Percentiles rank a stretch among this genome's conserved stretches.
Evolutionary conservation across 441 rosid genomes (phyloP).

Genomic region (Breynia disticha): DNA sequence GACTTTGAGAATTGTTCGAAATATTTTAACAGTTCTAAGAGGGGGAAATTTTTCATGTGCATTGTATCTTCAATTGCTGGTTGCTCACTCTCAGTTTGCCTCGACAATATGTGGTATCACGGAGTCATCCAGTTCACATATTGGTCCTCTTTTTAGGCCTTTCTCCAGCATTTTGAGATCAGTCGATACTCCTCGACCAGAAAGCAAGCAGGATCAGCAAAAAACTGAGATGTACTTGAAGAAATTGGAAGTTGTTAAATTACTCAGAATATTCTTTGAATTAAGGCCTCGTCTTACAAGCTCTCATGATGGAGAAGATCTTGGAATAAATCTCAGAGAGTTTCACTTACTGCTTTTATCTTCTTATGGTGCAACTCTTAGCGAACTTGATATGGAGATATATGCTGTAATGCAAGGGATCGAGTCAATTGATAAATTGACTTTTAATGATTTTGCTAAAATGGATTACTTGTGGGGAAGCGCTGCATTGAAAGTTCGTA

Average conservation of each 20-base stretch:
- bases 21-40: conserved; percentile 39
- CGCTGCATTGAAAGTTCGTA: conserved; percentile 51
- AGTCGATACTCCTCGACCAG: conserved; percentile 26
- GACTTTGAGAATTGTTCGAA: conserved; percentile 45
- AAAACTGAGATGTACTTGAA: conserved; percentile 24
- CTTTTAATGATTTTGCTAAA: conserved; percentile 31
- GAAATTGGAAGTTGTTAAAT: conserved; percentile 63
- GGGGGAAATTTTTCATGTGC: conserved; percentile 46
- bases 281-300: conserved; percentile 14
- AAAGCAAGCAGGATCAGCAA: conserved; percentile 21
- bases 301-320: conserved; percentile 35
- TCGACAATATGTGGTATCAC: conserved; percentile 38
- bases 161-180: conserved; percentile 71
- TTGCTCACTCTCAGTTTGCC: conserved; percentile 84
- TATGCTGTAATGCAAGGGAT: conserved; percentile 54
- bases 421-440: conserved; percentile 36
- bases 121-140: conserved; percentile 29
- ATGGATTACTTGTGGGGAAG: conserved; percentile 75
- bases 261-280: conserved; percentile 53
- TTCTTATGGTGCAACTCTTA: conserved; percentile 81
- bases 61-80: conserved; percentile 57
- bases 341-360: conserved; percentile 61
- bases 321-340: conserved; percentile 56
- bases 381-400: conserved; percentile 72
- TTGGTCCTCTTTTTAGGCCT: conserved; percentile 54